Percentiles rank a stretch among this genome's conserved stretches.
Evolutionary conservation across 1,284 basidiomycete species (phyloP).

Genomic region (Ceratobasidium sp.): DNA sequence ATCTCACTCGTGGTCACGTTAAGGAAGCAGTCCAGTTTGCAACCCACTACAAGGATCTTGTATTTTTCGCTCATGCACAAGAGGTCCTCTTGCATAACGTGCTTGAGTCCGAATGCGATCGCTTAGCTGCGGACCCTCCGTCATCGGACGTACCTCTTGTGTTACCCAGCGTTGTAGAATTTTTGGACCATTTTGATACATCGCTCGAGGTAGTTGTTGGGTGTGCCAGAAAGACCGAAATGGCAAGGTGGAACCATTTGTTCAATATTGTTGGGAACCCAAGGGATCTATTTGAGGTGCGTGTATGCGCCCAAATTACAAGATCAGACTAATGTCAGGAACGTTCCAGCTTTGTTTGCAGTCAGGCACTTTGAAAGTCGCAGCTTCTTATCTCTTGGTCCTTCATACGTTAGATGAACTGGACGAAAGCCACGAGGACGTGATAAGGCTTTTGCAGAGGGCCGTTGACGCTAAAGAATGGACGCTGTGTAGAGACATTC

Average conservation of each 20-base stretch:
- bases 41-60: constrained; percentile 82
- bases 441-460: constrained; percentile 74
- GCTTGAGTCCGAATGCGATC: constrained; percentile 84
- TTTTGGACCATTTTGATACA: constrained; percentile 93
- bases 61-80: constrained; percentile 93
- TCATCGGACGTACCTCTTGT: constrained; percentile 53
- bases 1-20: constrained; percentile 75
- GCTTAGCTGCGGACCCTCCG: constrained; percentile 46
- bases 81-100: constrained; percentile 95
- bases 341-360: constrained; percentile 73
- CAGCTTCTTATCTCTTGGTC: constrained; percentile 91
- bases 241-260: constrained; percentile 86
- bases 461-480: constrained; percentile 79
- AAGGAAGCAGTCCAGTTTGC: constrained; percentile 87
- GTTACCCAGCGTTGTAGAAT: constrained; percentile 80
- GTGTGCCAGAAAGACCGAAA: constrained; percentile 96
- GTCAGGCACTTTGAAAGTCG: constrained; percentile 81
- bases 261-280: constrained; percentile 93
- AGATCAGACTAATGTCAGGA: constrained; percentile 8
- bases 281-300: constrained; percentile 86
- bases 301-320: constrained; percentile 13
- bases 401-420: constrained; percentile 92
- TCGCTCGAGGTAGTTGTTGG: constrained; percentile 93
- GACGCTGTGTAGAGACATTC: constrained; percentile 84
- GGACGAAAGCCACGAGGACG: constrained; percentile 80